Base-by-base conservation (phyloP, 2,329 filamentous ascomycete genomes). In the Pseudogymnoascus sp. region DNA sequence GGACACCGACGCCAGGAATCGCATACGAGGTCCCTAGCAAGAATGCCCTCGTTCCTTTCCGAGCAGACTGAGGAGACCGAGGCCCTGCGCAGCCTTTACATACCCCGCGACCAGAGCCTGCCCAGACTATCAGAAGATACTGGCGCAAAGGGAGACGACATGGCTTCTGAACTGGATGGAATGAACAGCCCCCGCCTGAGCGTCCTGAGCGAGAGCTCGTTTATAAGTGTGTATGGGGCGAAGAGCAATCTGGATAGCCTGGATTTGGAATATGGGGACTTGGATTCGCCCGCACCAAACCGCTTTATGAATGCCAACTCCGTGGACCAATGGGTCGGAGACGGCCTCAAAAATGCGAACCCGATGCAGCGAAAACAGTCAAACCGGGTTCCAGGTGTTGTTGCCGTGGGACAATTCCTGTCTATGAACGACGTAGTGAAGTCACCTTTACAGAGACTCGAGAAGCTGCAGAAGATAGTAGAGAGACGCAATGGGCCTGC, bases 171-270 rank as follows among this genome's bases (percentile, higher is more conserved):
- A 31, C 45, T 55, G 2, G 65, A 65, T 60, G 76, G 75, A 45
- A 68, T 82, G 63, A 76, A 76, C 29, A 88, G 85, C 66, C 85
- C 86, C 3, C 81, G 79, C 35, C 73, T 88, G 59, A 88, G 86
- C 65, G 77, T 87, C 10, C 72, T 88, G 64, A 88, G 85, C 66
- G 85, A 88, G 71, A 87, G 85, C 69, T 88, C 85, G 0, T 87
- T 88, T 67, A 67, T 82, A 21, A 88, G 85, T 66, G 76, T 88
- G 0, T 88, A 88, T 61, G 85, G 85, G 2, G 72, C 76, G 25
- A 79, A 78, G 64, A 67, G 64, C 6, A 60, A 37, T 39, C 33
- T 59, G 33, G 58, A 59, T 15, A 55, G 36, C 60, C 18, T 37
- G 1, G 58, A 59, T 10, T 39, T 59, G 33, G 58, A 59, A 36